Percentiles rank a stretch among this genome's conserved stretches.
phyloP scores from a whole-genome alignment of 768 basidiomycete genomes.

The Phlebiopsis gigantea region DNA sequence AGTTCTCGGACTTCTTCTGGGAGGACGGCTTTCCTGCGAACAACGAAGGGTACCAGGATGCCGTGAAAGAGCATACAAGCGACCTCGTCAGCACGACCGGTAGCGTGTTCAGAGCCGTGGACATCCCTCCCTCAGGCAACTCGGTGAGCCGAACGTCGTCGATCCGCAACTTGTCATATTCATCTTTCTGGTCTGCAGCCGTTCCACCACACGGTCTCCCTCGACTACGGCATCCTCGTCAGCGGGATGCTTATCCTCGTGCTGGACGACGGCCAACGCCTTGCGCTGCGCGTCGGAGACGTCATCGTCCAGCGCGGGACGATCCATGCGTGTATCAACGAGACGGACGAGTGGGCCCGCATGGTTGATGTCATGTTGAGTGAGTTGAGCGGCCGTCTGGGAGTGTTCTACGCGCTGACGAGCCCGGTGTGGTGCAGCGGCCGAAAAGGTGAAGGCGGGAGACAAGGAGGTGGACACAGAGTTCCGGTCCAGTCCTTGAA shows the following conservation, averaged over 20 bases:
- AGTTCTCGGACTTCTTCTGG: slow-evolving; percentile 7
- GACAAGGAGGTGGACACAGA: background rate
- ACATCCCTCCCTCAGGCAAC: slow-evolving; percentile 14
- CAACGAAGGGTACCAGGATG: slow-evolving; percentile 7
- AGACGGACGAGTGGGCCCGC: slow-evolving; percentile 21
- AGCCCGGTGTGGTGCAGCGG: background rate
- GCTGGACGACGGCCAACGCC: slow-evolving; percentile 20
- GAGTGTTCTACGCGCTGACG: no score
- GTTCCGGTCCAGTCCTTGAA: no score
- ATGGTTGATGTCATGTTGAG: slow-evolving; percentile 20
- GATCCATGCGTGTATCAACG: slow-evolving; percentile 23
- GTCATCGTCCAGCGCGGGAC: slow-evolving; percentile 23
- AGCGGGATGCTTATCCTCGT: slow-evolving; percentile 19
- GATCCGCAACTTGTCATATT: background rate
- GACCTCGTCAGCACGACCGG: slow-evolving; percentile 12
- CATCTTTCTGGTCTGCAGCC: slow-evolving; percentile 13
- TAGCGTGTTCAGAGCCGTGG: slow-evolving; percentile 13
- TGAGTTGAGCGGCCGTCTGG: no score
- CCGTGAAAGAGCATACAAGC: slow-evolving; percentile 4
- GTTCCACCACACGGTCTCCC: slow-evolving; percentile 18
- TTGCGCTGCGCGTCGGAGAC: slow-evolving; percentile 20
- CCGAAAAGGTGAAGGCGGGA: background rate
- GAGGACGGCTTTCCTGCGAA: slow-evolving; percentile 5
- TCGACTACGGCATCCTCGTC: slow-evolving; percentile 22
- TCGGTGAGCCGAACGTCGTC: background rate